Base-by-base conservation (phyloP, 179 eudicot genomes). In the Spergularia azorica region DNA sequence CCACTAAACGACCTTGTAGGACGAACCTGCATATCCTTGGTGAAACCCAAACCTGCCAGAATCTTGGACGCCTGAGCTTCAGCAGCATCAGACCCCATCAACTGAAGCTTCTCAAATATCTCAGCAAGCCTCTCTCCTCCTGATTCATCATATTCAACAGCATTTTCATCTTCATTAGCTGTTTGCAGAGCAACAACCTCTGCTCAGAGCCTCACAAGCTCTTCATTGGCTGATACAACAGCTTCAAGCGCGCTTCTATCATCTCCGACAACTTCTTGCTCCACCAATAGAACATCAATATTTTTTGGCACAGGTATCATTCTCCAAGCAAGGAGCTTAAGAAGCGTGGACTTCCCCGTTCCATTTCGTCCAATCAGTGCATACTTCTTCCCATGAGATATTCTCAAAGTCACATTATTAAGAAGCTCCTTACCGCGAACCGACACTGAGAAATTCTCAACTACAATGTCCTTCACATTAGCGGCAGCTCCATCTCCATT, bases 51-150 rank as follows among this genome's bases (percentile, higher is more conserved):
- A 13, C 98, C 98, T 66, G 93, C 93, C 57, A 93, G 90, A 75
- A 93, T 93, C 74, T 93, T 93, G 17, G 98, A 89, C 58, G 97
- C 98, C 78, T 93, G 98, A 66, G 97, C 85, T 76, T 93, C 98
- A 75, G 98, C 98, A 46, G 93, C 95, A 84, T 93, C 97, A 2
- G 97, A 90, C 21, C 90, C 95, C 83, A 93, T 79, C 61, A 92
- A 21, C 83, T 93, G 81, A 75, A 93, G 82, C 73, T 77, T 84
- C 55, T 93, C 98, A 71, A 92, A 93, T 79, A 93, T 54, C 78
- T 90, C 98, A 67, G 97, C 88, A 26, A 93, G 95, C 76, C 81
- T 90, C 76, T 93, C 97, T 18, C 90, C 98, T 11, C 82, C 21
- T 21, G 21, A 21, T 21, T 21, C 83, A 64, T 88, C 91, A 77